Conservation (phyloP, 2,329 filamentous ascomycete genomes). For the Penicillium sp. region DNA sequence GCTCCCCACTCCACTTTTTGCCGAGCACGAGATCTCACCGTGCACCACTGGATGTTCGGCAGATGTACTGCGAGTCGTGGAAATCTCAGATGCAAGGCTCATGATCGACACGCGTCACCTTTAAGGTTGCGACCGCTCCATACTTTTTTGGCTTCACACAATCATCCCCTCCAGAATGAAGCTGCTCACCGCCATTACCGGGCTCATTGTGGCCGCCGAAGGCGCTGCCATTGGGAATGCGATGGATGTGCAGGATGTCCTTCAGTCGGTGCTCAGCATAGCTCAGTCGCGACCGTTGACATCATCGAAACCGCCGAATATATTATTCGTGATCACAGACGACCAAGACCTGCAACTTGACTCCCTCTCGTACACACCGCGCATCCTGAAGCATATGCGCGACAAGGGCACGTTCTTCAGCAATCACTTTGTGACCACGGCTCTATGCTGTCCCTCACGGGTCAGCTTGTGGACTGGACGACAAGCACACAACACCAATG, state of each 20-base stretch:
- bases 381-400: constrained; percentile 56
- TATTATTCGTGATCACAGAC: constrained; percentile 68
- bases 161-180: constrained; percentile 18
- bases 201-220: constrained; percentile 18
- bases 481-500: constrained; percentile 69
- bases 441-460: constrained; percentile 67
- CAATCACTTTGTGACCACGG: constrained; percentile 66
- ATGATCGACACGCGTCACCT: not conserved
- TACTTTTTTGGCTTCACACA: not conserved
- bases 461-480: constrained; percentile 66
- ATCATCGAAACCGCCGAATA: constrained; percentile 47
- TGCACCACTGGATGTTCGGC: not conserved
- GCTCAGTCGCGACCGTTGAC: constrained; percentile 1
- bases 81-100: not conserved
- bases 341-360: constrained; percentile 66
- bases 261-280: constrained; percentile 4
- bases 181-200: constrained; percentile 7
- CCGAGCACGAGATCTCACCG: not conserved
- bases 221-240: constrained; percentile 2
- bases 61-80: not conserved
- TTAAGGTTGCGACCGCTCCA: not conserved
- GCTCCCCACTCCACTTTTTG: not conserved
- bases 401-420: constrained; percentile 60
- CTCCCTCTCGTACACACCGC: constrained; percentile 62
- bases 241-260: constrained; percentile 3